A percentile compares a stretch with the other conserved stretches of the same genome.
phyloP scores from a whole-genome alignment of 192 early-diverging fungal genomes.

The Allomyces javanicus region DNA sequence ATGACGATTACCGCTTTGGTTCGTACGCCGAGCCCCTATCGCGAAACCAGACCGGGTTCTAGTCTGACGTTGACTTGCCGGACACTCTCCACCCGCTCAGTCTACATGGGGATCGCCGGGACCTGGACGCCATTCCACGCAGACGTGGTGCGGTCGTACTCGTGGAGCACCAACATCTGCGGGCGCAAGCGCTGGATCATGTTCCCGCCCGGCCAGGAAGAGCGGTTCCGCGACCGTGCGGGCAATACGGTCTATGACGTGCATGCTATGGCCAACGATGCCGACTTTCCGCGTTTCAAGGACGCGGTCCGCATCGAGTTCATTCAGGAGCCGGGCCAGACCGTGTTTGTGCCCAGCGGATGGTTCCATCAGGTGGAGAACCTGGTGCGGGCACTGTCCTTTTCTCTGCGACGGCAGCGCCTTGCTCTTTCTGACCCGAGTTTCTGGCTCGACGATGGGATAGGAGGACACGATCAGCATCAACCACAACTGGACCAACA shows the following conservation, averaged over 20 bases:
- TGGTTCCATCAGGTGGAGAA: constrained; percentile 62
- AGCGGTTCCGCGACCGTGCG: constrained; percentile 28
- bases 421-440: neutral
- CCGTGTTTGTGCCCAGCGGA: constrained; percentile 48
- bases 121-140: constrained; percentile 58
- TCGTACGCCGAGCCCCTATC: neutral
- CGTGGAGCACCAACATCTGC: constrained; percentile 56
- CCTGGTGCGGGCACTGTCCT: constrained; percentile 2
- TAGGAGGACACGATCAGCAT: constrained; percentile 47
- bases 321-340: constrained; percentile 39
- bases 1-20: constrained; percentile 47
- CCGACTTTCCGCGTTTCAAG: constrained; percentile 30
- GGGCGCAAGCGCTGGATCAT: constrained; percentile 50
- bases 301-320: constrained; percentile 25
- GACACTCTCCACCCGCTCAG: neutral
- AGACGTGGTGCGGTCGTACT: constrained; percentile 49
- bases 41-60: neutral
- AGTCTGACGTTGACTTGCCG: neutral
- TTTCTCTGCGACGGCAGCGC: neutral
- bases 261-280: constrained; percentile 7
- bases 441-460: neutral
- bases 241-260: constrained; percentile 39
- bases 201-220: constrained; percentile 41
- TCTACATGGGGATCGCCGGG: constrained; percentile 46
- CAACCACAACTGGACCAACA: constrained; percentile 59